Evolutionary conservation across 129 eudicot species (phyloP), one percentile per base, ranked within the genome.

Genomic region (Arctium lappa): DNA sequence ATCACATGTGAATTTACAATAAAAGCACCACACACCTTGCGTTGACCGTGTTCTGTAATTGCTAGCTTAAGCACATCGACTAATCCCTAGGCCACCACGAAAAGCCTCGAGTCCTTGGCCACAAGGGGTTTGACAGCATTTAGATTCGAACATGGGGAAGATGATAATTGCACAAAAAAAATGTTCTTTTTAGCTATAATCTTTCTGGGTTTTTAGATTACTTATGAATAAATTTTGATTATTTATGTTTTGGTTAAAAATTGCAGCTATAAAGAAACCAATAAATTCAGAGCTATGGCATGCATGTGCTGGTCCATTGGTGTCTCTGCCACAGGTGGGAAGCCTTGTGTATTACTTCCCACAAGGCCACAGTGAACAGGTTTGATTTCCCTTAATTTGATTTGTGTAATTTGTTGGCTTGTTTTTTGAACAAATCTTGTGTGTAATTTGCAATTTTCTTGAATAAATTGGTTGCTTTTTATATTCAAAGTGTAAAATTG

Each of bases 291-390:
- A 95, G 94, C 89, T 95, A 40, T 95, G 99, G 99, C 99, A 95
- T 89, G 98, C 99, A 33, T 95, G 99, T 81, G 99, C 99, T 78
- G 99, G 99, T 34, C 99, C 99, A 71, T 87, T 95, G 84, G 99
- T 95, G 32, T 84, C 89, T 50, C 89, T 95, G 81, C 99, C 99
- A 83, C 98, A 91, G 83, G 92, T 95, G 32, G 99, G 99, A 83
- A 95, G 98, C 90, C 97, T 95, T 65, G 97, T 95, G 69, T 95
- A 93, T 89, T 95, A 95, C 88, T 93, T 91, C 80, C 99, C 99
- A 22, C 99, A 96, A 82, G 99, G 99, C 15, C 99, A 96, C 53
- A 93, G 98, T 77, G 99, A 96, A 76, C 99, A 95, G 99, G 99
- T 96, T 78, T 85, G 85, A 5, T 80, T 48, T 85, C 69, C 68